phyloP scores from a whole-genome alignment of 345 rosid species.

The Cardamine chenopodiifolia region DNA sequence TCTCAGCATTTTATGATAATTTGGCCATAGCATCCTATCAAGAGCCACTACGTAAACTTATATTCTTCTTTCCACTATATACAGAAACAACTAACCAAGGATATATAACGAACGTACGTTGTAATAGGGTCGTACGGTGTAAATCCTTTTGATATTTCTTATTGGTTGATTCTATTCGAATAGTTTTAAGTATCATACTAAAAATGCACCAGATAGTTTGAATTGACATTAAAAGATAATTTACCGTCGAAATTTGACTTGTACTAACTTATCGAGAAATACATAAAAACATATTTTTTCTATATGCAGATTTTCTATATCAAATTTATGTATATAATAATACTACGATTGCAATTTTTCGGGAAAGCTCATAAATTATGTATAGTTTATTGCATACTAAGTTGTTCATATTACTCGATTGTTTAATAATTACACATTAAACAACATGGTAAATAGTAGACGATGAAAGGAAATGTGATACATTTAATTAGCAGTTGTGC shows the following conservation, averaged over 20 bases:
- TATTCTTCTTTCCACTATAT: slow-evolving; percentile 17
- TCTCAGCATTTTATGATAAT: slow-evolving; percentile 13
- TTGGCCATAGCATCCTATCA: slow-evolving; percentile 38
- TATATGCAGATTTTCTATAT: background rate
- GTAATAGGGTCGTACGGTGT: background rate
- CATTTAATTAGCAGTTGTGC: background rate
- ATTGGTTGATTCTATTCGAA: slow-evolving; percentile 17
- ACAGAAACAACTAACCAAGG: slow-evolving; percentile 17
- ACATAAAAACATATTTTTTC: background rate
- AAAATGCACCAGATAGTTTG: background rate
- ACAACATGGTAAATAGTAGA: background rate
- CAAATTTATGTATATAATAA: background rate
- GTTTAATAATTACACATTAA: background rate
- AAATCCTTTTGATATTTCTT: slow-evolving; percentile 23
- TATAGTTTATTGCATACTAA: background rate
- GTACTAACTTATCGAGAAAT: background rate
- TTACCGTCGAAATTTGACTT: background rate
- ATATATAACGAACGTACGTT: background rate
- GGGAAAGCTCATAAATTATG: background rate
- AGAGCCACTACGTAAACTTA: slow-evolving; percentile 32
- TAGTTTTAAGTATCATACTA: background rate
- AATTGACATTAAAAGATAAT: background rate
- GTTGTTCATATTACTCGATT: background rate
- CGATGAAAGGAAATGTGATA: background rate
- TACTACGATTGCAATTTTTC: background rate